Conservation (phyloP, 805 yeast species). For the Yarrowia keelungensis region DNA sequence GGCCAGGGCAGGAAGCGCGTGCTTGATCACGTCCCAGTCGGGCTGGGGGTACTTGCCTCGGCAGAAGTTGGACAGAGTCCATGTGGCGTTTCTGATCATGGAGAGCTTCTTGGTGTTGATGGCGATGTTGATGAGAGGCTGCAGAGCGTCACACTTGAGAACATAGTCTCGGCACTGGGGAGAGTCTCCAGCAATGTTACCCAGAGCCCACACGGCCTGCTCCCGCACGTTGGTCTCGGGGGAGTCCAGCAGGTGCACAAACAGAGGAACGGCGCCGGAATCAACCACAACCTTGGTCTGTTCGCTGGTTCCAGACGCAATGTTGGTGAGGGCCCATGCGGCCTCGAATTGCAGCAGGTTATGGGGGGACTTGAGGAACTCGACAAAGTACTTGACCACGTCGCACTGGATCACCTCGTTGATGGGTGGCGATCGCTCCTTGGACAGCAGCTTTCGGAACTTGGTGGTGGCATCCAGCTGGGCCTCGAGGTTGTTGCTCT, state of each 20-base stretch:
- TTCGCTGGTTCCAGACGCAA: slow-evolving; percentile 90
- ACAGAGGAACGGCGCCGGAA: slow-evolving; percentile 90
- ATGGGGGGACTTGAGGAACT: slow-evolving; percentile 76
- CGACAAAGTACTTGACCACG: slow-evolving; percentile 89
- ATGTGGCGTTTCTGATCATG: slow-evolving; percentile 94
- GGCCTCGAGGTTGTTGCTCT: slow-evolving; percentile 73
- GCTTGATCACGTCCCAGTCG: slow-evolving; percentile 85
- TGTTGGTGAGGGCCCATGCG: slow-evolving; percentile 99
- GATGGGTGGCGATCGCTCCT: slow-evolving; percentile 96
- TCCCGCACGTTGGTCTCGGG: slow-evolving; percentile 91
- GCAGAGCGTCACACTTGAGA: slow-evolving; percentile 83
- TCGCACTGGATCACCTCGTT: slow-evolving; percentile 92
- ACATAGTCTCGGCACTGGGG: slow-evolving; percentile 89
- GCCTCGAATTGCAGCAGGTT: slow-evolving; percentile 95
- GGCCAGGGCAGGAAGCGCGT: slow-evolving; percentile 89
- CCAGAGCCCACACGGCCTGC: slow-evolving; percentile 99
- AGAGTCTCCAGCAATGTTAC: slow-evolving; percentile 98
- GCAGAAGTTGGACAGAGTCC: slow-evolving; percentile 96
- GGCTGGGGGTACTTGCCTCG: slow-evolving; percentile 97
- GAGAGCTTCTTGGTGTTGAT: slow-evolving; percentile 77
- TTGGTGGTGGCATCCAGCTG: slow-evolving; percentile 90
- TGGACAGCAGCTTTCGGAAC: slow-evolving; percentile 90
- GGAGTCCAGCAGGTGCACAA: slow-evolving; percentile 81
- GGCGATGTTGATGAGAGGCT: slow-evolving; percentile 81
- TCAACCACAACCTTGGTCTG: slow-evolving; percentile 93